Base-by-base conservation (phyloP, 106 monocot genomes). In the Posidonia australis region DNA sequence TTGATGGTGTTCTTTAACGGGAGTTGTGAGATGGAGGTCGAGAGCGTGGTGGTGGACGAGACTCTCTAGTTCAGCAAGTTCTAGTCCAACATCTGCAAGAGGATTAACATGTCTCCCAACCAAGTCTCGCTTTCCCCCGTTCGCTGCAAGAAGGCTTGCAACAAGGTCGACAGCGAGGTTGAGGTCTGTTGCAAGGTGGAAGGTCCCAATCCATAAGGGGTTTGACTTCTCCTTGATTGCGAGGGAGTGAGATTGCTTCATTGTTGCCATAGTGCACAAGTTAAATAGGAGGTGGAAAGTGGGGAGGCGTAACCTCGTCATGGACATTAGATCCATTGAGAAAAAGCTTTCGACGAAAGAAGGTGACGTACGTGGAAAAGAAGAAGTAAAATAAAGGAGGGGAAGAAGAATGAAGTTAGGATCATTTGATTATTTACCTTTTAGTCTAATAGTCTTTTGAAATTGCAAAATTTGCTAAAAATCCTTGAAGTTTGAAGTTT, bases 71-170 rank as follows among this genome's bases (percentile, higher is more conserved):
- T 71, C 71, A 28, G 32, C 12, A 48, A 18, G 62, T 51, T 71
- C 20, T 29, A 32, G 17, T 28, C 59, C 21, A 17, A 20, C 1
- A 49, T 62, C 7, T 2, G 51, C 48, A 44, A 52, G 12, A 47
- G 10, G 60, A 59, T 71, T 31, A 61, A 61, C 46, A 41, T 52
- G 10, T 14, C 30, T 13, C 61, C 60, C 26, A 18, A 62, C 41
- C 71, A 71, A 61, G 62, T 71, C 62, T 46, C 62, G 9, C 49
- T 71, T 27, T 62, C 31, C 21, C 71, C 62, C 62, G 47, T 62
- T 18, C 71, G 46, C 1, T 19, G 12, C 3, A 16, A 17, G 51
- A 62, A 51, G 71, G 54, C 19, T n/a, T n/a, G n/a, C n/a, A n/a
- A n/a, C n/a, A 9, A n/a, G 36, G 36, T 36, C 7, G 36, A n/a